Evolutionary conservation across 129 eudicot species (phyloP), one percentile per base, ranked within the genome.

Genomic region (Flaveria linearis): DNA sequence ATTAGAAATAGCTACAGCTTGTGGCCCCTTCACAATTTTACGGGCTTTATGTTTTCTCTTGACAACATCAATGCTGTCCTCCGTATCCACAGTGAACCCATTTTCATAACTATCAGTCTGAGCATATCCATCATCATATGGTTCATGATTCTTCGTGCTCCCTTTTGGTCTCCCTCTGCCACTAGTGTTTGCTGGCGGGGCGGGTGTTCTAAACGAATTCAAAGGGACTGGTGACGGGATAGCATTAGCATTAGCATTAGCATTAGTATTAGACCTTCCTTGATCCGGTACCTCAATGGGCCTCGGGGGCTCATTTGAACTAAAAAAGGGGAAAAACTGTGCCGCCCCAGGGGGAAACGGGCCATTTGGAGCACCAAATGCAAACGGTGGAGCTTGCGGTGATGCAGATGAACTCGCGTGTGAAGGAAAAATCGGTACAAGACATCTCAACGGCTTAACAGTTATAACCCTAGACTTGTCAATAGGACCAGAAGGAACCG

Each of bases 271-370:
- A 56, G 78, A 65, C 25, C 36, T 69, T 50, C 28, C 73, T 13
- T 79, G 56, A 75, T 65, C 64, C 10, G 52, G 76, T 15, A 41
- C 46, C 52, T 17, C 60, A n/a, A 33, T 52, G 16, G 68, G 77
- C 25, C 13, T 60, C 25, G 22, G 80, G 46, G 74, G 69, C 50
- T 78, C 88, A 22, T 33, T 81, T 4, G 83, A 68, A 63, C 69
- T 57, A 77, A 81, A 74, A 67, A 84, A 78, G 25, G 91, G 91
- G 76, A 76, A 87, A 81, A 87, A 84, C 0, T 86, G 86, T 7
- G 86, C 43, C 12, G 77, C 81, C 26, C 88, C 91, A n/a, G 88
- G 45, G 16, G 91, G 91, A 41, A 84, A 87, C 6, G 91, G 82
- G 49, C 86, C 85, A 13, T 72, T 81, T 28, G 91, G 91, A 14